Base-by-base conservation (phyloP, 1,284 basidiomycete species). In the Polyporus tsugae region DNA sequence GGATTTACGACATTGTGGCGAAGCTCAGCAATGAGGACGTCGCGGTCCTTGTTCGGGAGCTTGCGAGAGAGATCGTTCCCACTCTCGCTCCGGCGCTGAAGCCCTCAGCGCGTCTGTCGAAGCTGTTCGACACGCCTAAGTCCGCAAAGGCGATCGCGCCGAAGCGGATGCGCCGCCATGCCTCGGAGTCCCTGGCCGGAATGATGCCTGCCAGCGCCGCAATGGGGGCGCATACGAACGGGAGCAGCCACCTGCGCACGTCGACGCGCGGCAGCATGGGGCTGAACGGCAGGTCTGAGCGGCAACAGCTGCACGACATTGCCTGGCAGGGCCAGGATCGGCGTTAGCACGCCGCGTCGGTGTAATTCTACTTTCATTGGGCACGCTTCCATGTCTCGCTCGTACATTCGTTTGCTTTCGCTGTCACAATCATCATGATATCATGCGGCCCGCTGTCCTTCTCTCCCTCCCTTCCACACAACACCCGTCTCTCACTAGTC, bases 1-100 rank as follows among this genome's bases (percentile, higher is more conserved):
- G 91, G 0, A 83, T 98, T 53, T 84, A 91, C 65, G 89, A 89
- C 25, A 90, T 95, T 15, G 94, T 98, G 64, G 87, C 89, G 72
- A 87, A 88, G 70, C 82, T 97, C 64, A 94, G 93, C 75, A 86
- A 89, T 72, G 89, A 92, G 60, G 96, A 98, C 77, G 91, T 89
- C 13, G 95, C 96, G 0, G 92, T 98, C 25, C 86, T 98, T 25
- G 95, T 97, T n/a, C 85, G 94, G 68, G 94, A 97, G 80, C 80
- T 96, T 59, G 94, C 95, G 19, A 87, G 92, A 74, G 93, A 95
- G 79, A 93, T 96, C 74, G 83, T 92, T 33, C 93, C 93, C 0
- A 86, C 89, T 0, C 83, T 94, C 57, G 86, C 87, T 39, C 92
- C 92, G 13, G 91, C 85, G 6, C 79, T 93, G 72, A 88, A 83